phyloP scores from a whole-genome alignment of 805 yeast species.

The Saitoella complicata region DNA sequence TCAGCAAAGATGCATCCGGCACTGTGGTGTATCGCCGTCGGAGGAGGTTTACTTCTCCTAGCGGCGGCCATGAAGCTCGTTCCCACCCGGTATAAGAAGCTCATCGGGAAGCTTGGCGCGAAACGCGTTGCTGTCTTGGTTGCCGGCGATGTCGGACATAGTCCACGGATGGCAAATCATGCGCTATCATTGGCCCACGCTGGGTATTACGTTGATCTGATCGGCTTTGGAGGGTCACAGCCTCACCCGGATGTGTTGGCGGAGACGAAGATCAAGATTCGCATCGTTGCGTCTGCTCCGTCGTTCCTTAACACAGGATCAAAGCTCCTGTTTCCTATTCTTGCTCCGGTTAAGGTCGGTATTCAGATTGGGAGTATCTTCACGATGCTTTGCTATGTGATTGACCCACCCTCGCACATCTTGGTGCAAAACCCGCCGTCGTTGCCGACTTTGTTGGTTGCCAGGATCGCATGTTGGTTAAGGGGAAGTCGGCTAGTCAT shows the following conservation, averaged over 20 bases:
- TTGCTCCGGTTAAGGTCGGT: background rate
- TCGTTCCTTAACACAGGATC: background rate
- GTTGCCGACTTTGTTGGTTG: conserved; percentile 59
- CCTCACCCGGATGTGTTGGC: conserved; percentile 4
- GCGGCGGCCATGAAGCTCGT: no score
- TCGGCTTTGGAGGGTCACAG: conserved; percentile 45
- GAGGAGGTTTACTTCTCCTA: no score
- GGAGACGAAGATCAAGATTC: background rate
- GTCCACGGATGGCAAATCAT: conserved; percentile 89
- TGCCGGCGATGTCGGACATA: conserved; percentile 84
- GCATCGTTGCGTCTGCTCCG: background rate
- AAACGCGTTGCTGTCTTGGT: conserved; percentile 63
- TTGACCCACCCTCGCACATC: conserved; percentile 22
- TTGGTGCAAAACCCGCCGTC: conserved; percentile 65
- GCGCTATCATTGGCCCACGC: conserved; percentile 54
- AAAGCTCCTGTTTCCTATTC: background rate
- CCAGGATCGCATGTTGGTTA: conserved; percentile 31
- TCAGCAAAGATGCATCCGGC: no score
- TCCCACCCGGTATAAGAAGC: no score
- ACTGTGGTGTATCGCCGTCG: no score
- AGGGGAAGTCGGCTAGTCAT: conserved; percentile 50
- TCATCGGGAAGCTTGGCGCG: conserved; percentile 6
- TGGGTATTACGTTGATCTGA: conserved; percentile 62
- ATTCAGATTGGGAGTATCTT: background rate
- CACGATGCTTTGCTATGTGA: background rate